Percentiles rank a stretch among this genome's conserved stretches.
phyloP scores from a whole-genome alignment of 2,329 filamentous ascomycete species.

The Colletotrichum plurivorum region DNA sequence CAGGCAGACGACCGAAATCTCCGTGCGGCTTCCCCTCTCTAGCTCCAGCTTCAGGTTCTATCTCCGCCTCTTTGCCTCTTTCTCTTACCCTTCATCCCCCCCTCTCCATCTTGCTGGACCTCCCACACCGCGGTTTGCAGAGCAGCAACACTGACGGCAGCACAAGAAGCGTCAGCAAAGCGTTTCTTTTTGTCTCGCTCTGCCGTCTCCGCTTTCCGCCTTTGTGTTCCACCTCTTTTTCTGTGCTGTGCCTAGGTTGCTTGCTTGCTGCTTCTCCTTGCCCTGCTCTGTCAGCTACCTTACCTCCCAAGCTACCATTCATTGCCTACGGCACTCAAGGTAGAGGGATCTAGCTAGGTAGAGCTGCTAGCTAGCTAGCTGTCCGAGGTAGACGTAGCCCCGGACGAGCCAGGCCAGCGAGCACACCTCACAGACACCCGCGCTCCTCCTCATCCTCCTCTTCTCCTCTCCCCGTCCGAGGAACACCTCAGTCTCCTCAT shows the following conservation, averaged over 20 bases:
- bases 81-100: not conserved
- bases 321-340: too few relatives aligned
- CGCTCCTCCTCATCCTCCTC: conserved; percentile 39
- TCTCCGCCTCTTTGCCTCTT: not conserved
- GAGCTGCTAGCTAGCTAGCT: not conserved
- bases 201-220: conserved; percentile 6
- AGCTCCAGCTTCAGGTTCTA: conserved; percentile 1
- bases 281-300: not conserved
- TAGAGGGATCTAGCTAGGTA: too few relatives aligned
- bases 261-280: not conserved
- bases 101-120: not conserved
- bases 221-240: conserved; percentile 18
- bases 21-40: conserved; percentile 33
- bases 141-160: too few relatives aligned
- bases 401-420: not conserved
- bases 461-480: conserved; percentile 20
- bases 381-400: not conserved
- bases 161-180: conserved; percentile 8
- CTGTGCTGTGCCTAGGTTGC: conserved; percentile 6
- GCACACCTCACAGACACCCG: not conserved
- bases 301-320: too few relatives aligned
- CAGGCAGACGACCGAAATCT: conserved; percentile 32
- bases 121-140: conserved; percentile 15
- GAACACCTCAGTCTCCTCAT: conserved; percentile 36
- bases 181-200: conserved; percentile 33